Evolutionary conservation across 371 early-diverging fungal genomes (phyloP).

Genomic region (Mucor ambiguus): DNA sequence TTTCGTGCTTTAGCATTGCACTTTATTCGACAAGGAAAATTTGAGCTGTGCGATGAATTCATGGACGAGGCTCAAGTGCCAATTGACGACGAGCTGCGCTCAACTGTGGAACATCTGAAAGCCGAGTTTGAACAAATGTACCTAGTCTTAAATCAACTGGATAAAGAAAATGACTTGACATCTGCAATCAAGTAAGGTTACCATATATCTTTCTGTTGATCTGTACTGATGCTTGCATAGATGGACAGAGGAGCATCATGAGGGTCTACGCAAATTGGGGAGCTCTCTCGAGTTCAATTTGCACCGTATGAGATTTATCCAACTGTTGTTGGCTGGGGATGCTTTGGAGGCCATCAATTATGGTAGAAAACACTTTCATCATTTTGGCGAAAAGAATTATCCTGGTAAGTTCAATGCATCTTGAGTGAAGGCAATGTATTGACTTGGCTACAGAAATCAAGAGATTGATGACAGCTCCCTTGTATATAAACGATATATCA

Average conservation of each 20-base stretch:
- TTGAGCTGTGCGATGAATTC: constrained; percentile 71
- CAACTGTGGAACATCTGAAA: constrained; percentile 36
- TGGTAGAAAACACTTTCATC: constrained; percentile 68
- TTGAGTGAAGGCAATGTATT: not conserved
- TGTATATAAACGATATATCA: constrained; percentile 46
- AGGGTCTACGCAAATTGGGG: constrained; percentile 58
- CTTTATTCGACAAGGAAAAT: constrained; percentile 89
- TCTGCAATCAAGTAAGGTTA: constrained; percentile 32
- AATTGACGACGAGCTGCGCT: constrained; percentile 33
- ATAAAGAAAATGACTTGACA: constrained; percentile 28
- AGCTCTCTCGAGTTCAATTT: constrained; percentile 85
- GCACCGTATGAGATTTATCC: constrained; percentile 77
- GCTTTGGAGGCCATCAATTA: constrained; percentile 73
- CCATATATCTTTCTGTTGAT: not conserved
- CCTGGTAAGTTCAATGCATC: constrained; percentile 49
- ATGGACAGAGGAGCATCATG: constrained; percentile 74
- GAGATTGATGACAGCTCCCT: constrained; percentile 66
- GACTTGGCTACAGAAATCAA: constrained; percentile 66
- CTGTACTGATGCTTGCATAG: constrained; percentile 24
- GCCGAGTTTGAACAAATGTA: constrained; percentile 45
- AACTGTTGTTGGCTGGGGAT: constrained; percentile 55
- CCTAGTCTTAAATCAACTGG: constrained; percentile 34
- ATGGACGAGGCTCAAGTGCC: constrained; percentile 47
- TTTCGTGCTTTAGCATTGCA: constrained; percentile 69
- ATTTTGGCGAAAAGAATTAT: constrained; percentile 65